Evolutionary conservation across 1,284 basidiomycete species (phyloP), one percentile per base, ranked within the genome.

Genomic region (Trametes hirsuta): DNA sequence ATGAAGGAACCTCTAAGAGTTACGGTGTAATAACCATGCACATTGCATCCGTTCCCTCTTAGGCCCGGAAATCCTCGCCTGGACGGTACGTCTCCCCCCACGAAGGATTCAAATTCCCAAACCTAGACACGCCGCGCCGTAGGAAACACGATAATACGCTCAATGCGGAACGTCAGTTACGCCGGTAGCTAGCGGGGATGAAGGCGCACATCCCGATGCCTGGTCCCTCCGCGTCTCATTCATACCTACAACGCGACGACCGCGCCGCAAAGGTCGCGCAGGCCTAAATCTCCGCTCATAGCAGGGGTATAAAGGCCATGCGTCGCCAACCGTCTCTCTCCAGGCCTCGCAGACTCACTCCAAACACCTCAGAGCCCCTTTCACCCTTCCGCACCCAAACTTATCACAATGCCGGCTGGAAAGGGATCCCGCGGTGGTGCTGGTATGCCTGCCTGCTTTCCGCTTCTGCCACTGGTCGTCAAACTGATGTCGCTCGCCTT

Each of bases 381-480:
- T 34, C 44, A 34, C 41, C 45, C 37, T 45, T 15, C 6, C 30
- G 22, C 21, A 35, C 41, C 39, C 42, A 42, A 49, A 58, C 49
- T 24, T n/a, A 64, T 59, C 56, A 57, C 51, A 61, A 64, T 64
- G 63, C 57, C 63, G 59, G 54, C 63, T 47, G 57, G 59, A 35
- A 64, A 64, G 54, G 57, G 57, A 59, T 44, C 63, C 45, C 63
- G 63, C 39, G 59, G 63, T 47, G 63, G 63, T 64, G 59, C 59
- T 55, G 57, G 63, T 64, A 24, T 42, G 63, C 35, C 15, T 40
- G 24, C 4, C 36, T 10, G 5, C 22, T 18, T 1, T 24, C n/a
- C 6, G 11, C 34, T 11, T n/a, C 5, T 15, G 2, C 12, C 42
- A 9, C 2, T 39, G 14, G 6, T 12, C 9, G 39, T 35, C 15